These are phyloP conservation scores for Takakia lepidozioides DNA, from an alignment of 225 moss, liverwort and hornwort species.

Conservation along the genomic window DNA sequence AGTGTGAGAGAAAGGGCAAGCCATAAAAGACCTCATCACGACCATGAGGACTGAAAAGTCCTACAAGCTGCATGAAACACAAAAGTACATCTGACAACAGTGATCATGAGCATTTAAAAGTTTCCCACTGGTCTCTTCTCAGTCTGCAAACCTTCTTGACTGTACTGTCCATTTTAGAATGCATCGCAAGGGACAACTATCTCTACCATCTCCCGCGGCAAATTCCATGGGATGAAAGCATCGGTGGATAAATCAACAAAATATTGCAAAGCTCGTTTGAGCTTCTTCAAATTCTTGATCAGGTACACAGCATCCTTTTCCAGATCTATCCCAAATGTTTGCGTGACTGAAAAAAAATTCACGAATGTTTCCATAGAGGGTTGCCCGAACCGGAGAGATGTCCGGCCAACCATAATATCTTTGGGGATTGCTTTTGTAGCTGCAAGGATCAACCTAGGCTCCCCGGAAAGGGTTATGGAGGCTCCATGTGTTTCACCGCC, in stretches of 20 bases:
- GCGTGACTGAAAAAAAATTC: conserved; percentile 46
- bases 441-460: conserved; percentile 32
- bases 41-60: no score
- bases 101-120: no score
- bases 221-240: conserved; percentile 36
- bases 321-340: conserved; percentile 62
- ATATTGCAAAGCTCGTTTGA: conserved; percentile 43
- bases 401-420: conserved; percentile 26
- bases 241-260: conserved; percentile 27
- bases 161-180: no score
- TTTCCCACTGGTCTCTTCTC: no score
- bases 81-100: no score
- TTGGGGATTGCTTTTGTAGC: conserved; percentile 42
- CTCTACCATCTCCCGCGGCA: conserved; percentile 63
- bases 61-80: no score
- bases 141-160: no score
- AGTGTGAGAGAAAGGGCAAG: no score
- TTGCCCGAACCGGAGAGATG: conserved; percentile 31
- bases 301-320: conserved; percentile 65
- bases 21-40: no score
- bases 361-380: conserved; percentile 55
- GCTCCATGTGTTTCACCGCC: conserved; percentile 67
- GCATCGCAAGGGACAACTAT: conserved; percentile 67
- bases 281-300: conserved; percentile 53
- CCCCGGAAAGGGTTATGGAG: conserved; percentile 44